Base-by-base conservation (phyloP, 164 flowering plant species). In the Stephania yunnanensis region DNA sequence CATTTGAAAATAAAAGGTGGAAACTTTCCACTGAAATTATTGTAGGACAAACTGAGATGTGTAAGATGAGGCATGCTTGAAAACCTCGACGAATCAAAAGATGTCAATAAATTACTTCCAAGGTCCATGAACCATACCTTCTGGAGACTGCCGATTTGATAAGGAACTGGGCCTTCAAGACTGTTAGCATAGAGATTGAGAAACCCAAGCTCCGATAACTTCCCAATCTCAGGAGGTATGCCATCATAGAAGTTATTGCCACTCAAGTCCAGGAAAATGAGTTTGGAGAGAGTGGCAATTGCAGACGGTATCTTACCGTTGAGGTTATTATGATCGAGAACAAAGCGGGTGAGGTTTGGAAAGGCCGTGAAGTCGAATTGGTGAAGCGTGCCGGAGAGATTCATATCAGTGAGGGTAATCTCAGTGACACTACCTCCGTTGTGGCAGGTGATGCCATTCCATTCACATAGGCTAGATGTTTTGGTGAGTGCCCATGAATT, bases 391-490 rank as follows among this genome's bases (percentile, higher is more conserved):
- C 89, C 91, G 29, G 22, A 19, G 58, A 88, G 77, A 53, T 68
- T 36, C 17, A 53, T 68, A 42, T 20, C 3, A 1, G 72, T 6
- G 5, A 88, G 78, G 66, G 69, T 69, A 44, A 88, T 74, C 46
- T 55, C 46, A 12, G 80, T 4, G 42, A 84, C 65, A 19, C 68
- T 50, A 29, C 77, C 74, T 6, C 58, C 73, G 15, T 10, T 22
- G 72, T 82, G 72, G 80, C 90, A 87, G 46, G 4, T 10, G 31
- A 87, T 80, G 10, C 87, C 86, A 2, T 77, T 78, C 88, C 88
- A 87, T n/a, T 71, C 77, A 81, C 88, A 84, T 36, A 76, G 81
- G 80, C 78, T 78, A 25, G 45, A n/a, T 64, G 45, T 30, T 69
- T 77, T 82, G 74, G 78, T 48, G 55, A 66, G 65, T 5, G 81